phyloP scores from a whole-genome alignment of 352 stramenopile genomes.

The Globisporangium rhizosaccharum region DNA sequence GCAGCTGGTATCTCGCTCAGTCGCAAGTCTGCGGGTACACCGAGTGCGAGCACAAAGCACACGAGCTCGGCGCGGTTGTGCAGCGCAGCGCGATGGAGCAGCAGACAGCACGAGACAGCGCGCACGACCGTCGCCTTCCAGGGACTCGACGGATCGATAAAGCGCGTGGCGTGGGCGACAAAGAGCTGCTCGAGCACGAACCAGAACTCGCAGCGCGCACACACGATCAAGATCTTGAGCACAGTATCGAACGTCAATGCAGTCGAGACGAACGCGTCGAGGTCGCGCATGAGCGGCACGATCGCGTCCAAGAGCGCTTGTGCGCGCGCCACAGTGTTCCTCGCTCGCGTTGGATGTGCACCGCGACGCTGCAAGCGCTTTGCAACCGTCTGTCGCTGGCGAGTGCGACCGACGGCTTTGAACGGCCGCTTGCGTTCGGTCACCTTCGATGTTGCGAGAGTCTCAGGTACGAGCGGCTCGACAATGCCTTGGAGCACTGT shows the following conservation, averaged over 20 bases:
- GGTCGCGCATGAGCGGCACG: conserved; percentile 17
- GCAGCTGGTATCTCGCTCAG: conserved; percentile 22
- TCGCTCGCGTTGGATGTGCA: not conserved
- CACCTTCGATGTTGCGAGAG: not conserved
- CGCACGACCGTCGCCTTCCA: conserved; percentile 47
- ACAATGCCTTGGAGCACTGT: conserved; percentile 26
- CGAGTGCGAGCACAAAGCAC: conserved; percentile 39
- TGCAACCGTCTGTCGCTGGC: not conserved
- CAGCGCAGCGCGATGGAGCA: conserved; percentile 45
- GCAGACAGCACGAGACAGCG: conserved; percentile 32
- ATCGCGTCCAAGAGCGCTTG: conserved; percentile 26
- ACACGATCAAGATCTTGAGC: conserved; percentile 39
- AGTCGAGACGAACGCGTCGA: conserved; percentile 33
- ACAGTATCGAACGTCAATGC: conserved; percentile 37
- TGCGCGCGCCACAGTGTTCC: conserved; percentile 9
- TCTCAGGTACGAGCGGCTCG: not conserved
- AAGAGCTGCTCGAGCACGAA: conserved; percentile 39
- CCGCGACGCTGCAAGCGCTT: not conserved
- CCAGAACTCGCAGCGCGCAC: conserved; percentile 44
- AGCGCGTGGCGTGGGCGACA: conserved; percentile 25
- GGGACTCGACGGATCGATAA: conserved; percentile 29
- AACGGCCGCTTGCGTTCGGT: not conserved
- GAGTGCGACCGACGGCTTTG: no score
- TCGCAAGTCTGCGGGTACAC: conserved; percentile 30
- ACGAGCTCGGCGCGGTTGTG: conserved; percentile 35